These are phyloP conservation scores for Phytopythium litorale DNA, from an alignment of 352 stramenopile genomes.

Conservation along the genomic window DNA sequence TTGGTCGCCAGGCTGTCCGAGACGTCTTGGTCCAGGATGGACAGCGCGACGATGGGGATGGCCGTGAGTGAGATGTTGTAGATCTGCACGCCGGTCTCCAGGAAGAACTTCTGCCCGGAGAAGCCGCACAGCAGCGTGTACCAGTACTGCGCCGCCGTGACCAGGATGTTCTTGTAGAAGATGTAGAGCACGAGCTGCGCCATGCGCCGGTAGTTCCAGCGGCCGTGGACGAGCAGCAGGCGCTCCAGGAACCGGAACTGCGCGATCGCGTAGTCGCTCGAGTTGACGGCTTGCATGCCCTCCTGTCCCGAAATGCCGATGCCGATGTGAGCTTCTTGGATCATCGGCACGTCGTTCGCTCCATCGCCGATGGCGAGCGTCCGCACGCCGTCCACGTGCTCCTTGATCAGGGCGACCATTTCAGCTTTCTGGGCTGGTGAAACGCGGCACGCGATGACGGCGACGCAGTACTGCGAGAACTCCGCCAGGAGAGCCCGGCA, in stretches of 20 bases:
- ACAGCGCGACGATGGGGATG: slow-evolving; percentile 61
- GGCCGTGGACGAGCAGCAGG: slow-evolving; percentile 89
- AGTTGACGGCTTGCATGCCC: slow-evolving; percentile 92
- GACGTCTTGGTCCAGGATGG: slow-evolving; percentile 75
- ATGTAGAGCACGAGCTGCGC: slow-evolving; percentile 90
- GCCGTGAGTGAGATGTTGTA: slow-evolving; percentile 80
- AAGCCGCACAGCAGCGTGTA: slow-evolving; percentile 73
- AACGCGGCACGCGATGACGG: slow-evolving; percentile 85
- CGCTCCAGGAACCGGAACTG: slow-evolving; percentile 91
- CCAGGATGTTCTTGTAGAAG: slow-evolving; percentile 93
- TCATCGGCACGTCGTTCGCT: slow-evolving; percentile 96
- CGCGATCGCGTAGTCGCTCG: slow-evolving; percentile 92
- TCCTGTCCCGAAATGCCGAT: slow-evolving; percentile 92
- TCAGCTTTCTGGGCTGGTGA: slow-evolving; percentile 85
- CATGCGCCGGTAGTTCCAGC: slow-evolving; percentile 90
- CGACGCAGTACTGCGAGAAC: slow-evolving; percentile 80
- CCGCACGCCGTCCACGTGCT: slow-evolving; percentile 57
- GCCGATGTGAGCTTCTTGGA: slow-evolving; percentile 90
- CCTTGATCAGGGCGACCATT: slow-evolving; percentile 81
- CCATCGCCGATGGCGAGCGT: slow-evolving; percentile 92
- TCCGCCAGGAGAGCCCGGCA: slow-evolving; percentile 50
- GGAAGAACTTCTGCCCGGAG: slow-evolving; percentile 82
- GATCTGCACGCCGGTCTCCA: slow-evolving; percentile 71
- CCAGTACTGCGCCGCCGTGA: slow-evolving; percentile 72
- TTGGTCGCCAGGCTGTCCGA: slow-evolving; percentile 56